Base-by-base conservation (phyloP, 2,329 filamentous ascomycete species). In the Paramyrothecium sp. region DNA sequence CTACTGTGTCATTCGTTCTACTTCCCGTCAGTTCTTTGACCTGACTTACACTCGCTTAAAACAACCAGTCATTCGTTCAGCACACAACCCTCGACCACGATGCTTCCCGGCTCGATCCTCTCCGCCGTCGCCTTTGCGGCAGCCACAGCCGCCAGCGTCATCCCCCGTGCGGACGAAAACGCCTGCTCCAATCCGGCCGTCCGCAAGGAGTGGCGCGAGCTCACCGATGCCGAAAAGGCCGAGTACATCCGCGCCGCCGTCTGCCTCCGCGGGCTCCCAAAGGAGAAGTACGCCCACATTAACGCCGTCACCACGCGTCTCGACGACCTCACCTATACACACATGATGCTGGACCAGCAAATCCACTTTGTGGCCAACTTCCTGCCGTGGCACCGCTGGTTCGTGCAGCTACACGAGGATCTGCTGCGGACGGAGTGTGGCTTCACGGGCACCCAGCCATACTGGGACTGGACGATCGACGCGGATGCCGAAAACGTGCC, bases 371-470 rank as follows among this genome's bases (percentile, higher is more conserved):
- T 51, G 12, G 49, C 49, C 49, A 51, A 51, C 21, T 74, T 75
- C 58, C 66, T 75, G 19, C 71, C 72, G 1, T 75, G 67, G 65
- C 73, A 75, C 58, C 68, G 72, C 12, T 68, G 64, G 26, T 65
- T 67, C 54, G 58, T 72, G 12, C 60, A 67, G 21, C 56, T 67
- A 10, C 71, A 73, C 55, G 71, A 74, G 56, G 19, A 60, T 17
- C 57, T 65, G 0, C 62, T 75, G 1, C 61, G 64, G 20, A 63
- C 55, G 2, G 64, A 70, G 52, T 75, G 73, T 55, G 64, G 64
- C 51, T 74, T 69, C 59, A 63, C 48, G 7, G 70, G 69, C 21
- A 56, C 60, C 13, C 72, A 73, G 54, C 71, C 72, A 34, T 68
- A 71, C 57, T 72, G 69, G 69, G 67, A 70, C 56, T 69, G 64